These are phyloP conservation scores for Marasmius fiardii DNA, from an alignment of 1,284 basidiomycete genomes.

Conservation along the genomic window DNA sequence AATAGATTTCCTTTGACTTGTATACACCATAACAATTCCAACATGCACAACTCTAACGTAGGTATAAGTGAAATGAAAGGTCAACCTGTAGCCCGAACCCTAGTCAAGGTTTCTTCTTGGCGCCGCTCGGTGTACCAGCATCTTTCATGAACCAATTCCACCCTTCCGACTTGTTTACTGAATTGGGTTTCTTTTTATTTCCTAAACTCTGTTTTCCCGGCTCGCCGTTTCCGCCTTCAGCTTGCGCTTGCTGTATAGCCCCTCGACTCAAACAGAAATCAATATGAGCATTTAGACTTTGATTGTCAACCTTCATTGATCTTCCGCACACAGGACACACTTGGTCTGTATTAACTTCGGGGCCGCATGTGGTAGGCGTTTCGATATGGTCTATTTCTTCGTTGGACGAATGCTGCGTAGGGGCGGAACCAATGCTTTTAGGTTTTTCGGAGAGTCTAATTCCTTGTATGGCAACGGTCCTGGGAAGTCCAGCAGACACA, in stretches of 20 bases:
- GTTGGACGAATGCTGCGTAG: neutral
- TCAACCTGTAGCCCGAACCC: neutral
- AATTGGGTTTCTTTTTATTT: conserved; percentile 15
- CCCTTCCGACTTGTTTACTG: conserved; percentile 9
- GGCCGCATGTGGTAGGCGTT: conserved; percentile 14
- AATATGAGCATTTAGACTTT: conserved; percentile 67
- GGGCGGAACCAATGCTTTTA: neutral
- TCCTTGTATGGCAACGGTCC: neutral
- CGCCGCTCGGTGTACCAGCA: conserved; percentile 8
- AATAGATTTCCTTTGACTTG: conserved; percentile 23
- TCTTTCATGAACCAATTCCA: conserved; percentile 13
- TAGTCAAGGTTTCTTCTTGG: neutral
- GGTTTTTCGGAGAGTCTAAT: conserved; percentile 4
- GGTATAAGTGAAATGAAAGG: conserved; percentile 1
- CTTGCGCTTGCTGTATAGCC: conserved; percentile 67
- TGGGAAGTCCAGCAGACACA: conserved; percentile 12
- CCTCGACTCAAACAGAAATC: conserved; percentile 75
- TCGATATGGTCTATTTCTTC: neutral
- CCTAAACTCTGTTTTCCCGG: neutral
- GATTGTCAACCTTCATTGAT: conserved; percentile 57
- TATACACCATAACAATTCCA: neutral
- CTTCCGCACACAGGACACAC: conserved; percentile 67
- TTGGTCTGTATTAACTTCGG: conserved; percentile 23
- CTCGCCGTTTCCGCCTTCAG: conserved; percentile 26
- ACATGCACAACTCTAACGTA: conserved; percentile 1